Conservation (phyloP, 2,329 filamentous ascomycete species). For the Aspergillus eucalypticola region DNA sequence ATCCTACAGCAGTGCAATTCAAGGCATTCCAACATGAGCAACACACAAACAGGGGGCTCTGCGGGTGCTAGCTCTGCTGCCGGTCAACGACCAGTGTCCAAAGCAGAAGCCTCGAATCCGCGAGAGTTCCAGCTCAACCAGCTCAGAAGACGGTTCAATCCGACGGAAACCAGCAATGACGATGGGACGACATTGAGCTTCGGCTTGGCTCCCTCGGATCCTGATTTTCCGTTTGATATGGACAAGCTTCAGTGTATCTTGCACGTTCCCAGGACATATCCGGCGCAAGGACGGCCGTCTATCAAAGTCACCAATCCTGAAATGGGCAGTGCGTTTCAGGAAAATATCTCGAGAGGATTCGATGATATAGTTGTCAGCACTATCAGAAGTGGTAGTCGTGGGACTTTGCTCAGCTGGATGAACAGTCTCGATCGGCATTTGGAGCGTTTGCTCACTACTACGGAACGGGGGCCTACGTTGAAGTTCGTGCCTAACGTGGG, state of each 20-base stretch:
- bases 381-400: constrained; percentile 43
- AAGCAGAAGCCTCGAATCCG: constrained; percentile 65
- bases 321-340: constrained; percentile 70
- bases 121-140: constrained; percentile 74
- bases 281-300: constrained; percentile 53
- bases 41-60: constrained; percentile 9
- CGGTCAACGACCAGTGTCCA: constrained; percentile 66
- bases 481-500: constrained; percentile 66
- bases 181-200: constrained; percentile 63
- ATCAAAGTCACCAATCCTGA: constrained; percentile 68
- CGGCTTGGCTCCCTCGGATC: constrained; percentile 71
- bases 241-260: constrained; percentile 68
- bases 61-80: constrained; percentile 39
- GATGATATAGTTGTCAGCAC: constrained; percentile 60
- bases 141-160: constrained; percentile 65
- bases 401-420: constrained; percentile 65
- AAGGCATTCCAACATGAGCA: background rate
- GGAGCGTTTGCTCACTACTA: constrained; percentile 67
- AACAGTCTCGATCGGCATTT: constrained; percentile 72
- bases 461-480: constrained; percentile 70
- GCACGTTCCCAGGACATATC: constrained; percentile 65
- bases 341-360: constrained; percentile 77
- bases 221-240: constrained; percentile 80
- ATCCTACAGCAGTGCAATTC: background rate
- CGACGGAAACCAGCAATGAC: constrained; percentile 48